These are phyloP conservation scores for Domatiomyces globalis DNA, from an alignment of 2,329 filamentous ascomycete species.

Conservation along the genomic window DNA sequence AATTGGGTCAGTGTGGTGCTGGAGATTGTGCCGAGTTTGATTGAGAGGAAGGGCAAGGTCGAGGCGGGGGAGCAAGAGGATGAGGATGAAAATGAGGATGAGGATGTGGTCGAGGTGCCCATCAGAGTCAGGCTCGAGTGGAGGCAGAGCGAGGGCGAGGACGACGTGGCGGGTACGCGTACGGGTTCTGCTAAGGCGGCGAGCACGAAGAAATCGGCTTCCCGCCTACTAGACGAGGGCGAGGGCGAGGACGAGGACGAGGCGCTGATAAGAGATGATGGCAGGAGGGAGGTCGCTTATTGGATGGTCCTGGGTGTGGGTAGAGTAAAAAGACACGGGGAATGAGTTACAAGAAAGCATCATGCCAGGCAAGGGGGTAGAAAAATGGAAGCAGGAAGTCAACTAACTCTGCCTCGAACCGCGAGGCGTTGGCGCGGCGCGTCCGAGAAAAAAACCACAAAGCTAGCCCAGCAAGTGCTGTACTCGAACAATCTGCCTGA, in stretches of 20 bases:
- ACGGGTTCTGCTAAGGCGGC: background rate
- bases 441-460: constrained; percentile 18
- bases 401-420: constrained; percentile 7
- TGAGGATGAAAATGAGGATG: constrained; percentile 34
- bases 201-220: constrained; percentile 24
- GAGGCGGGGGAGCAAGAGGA: constrained; percentile 40
- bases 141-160: constrained; percentile 28
- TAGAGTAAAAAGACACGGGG: constrained; percentile 38
- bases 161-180: constrained; percentile 23
- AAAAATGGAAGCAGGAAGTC: background rate
- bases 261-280: constrained; percentile 45
- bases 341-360: no score
- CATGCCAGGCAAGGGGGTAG: no score
- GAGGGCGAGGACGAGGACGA: constrained; percentile 22
- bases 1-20: constrained; percentile 94
- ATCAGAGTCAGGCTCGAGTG: constrained; percentile 89
- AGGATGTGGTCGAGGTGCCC: constrained; percentile 70
- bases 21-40: constrained; percentile 56
- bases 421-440: constrained; percentile 20
- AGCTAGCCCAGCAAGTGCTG: constrained; percentile 16
- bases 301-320: constrained; percentile 90
- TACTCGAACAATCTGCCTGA: constrained; percentile 26
- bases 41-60: constrained; percentile 7
- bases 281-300: constrained; percentile 81
- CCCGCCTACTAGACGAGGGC: constrained; percentile 30